Conservation (phyloP, 345 rosid genomes). For the Salix dunnii region DNA sequence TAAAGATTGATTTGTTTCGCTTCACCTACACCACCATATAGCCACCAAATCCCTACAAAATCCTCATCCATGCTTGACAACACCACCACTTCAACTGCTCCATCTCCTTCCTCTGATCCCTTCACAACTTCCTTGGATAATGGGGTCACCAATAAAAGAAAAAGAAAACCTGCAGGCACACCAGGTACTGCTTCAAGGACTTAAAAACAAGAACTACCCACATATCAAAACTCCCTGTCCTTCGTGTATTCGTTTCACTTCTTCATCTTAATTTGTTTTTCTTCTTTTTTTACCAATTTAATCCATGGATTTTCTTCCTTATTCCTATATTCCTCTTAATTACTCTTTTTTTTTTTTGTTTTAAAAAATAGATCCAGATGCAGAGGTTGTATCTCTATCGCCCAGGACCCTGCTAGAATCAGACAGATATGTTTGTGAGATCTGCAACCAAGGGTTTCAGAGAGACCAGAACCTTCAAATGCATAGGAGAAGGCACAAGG, state of each 20-base stretch:
- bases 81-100: constrained; percentile 26
- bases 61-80: constrained; percentile 39
- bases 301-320: neutral
- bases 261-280: neutral
- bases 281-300: neutral
- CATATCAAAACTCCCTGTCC: neutral
- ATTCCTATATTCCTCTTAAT: neutral
- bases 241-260: neutral
- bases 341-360: neutral
- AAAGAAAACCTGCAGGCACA: constrained; percentile 88
- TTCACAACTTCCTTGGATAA: constrained; percentile 44
- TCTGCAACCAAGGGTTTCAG: constrained; percentile 89
- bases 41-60: neutral
- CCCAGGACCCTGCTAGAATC: constrained; percentile 73
- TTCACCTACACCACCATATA: constrained; percentile 21
- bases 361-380: constrained; percentile 63
- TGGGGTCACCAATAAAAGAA: constrained; percentile 60
- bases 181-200: constrained; percentile 46
- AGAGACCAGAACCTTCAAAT: constrained; percentile 86
- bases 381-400: constrained; percentile 77
- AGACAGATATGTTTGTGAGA: constrained; percentile 79
- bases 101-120: constrained; percentile 54
- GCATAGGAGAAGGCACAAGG: constrained; percentile 83
- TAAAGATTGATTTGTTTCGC: constrained; percentile 3
- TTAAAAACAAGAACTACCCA: neutral